Evolutionary conservation across 2,329 filamentous ascomycete species (phyloP).

Genomic region (Xylaria sp.): DNA sequence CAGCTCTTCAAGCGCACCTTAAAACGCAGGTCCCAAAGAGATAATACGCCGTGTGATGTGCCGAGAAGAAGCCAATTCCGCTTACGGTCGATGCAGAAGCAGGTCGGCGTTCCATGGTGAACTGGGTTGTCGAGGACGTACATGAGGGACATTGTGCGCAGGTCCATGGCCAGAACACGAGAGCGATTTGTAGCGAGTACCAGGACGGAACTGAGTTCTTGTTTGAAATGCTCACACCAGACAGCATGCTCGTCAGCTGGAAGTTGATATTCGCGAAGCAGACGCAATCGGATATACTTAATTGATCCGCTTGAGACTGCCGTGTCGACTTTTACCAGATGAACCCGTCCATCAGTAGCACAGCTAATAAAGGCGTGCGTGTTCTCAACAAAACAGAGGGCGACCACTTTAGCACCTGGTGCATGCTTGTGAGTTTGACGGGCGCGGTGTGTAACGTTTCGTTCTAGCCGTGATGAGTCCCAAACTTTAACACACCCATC

Average conservation of each 20-base stretch:
- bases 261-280: conserved; percentile 84
- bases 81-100: conserved; percentile 86
- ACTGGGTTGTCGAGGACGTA: conserved; percentile 87
- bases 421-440: conserved; percentile 85
- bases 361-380: conserved; percentile 94
- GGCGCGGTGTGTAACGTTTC: conserved; percentile 88
- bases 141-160: conserved; percentile 84
- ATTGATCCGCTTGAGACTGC: conserved; percentile 59
- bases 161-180: conserved; percentile 83
- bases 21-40: conserved; percentile 98
- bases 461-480: conserved; percentile 90
- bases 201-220: conserved; percentile 83
- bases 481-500: conserved; percentile 92
- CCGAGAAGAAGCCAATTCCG: conserved; percentile 92
- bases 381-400: conserved; percentile 90
- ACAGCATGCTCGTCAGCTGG: conserved; percentile 79
- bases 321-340: conserved; percentile 83
- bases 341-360: conserved; percentile 87
- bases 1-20: conserved; percentile 86
- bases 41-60: conserved; percentile 90
- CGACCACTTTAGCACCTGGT: conserved; percentile 76
- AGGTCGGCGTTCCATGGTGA: conserved; percentile 90
- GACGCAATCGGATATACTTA: conserved; percentile 80
- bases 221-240: conserved; percentile 92
- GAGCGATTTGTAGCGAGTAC: conserved; percentile 88